Conservation (phyloP, 2,329 filamentous ascomycete species). For the Xylariaceae sp. region DNA sequence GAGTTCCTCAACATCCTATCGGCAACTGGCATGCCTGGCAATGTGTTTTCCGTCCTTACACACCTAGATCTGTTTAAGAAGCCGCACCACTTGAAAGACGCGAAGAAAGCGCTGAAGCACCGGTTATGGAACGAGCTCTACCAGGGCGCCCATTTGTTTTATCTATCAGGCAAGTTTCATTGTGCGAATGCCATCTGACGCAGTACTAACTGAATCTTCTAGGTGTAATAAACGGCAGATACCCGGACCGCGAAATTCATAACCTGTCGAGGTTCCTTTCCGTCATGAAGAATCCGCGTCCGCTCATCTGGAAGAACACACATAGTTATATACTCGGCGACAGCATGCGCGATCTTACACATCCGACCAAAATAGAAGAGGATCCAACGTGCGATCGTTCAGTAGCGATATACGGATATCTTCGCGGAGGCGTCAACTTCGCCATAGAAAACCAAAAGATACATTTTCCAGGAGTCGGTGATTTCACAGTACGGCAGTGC, state of each 20-base stretch:
- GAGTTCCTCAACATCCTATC: conserved; percentile 93
- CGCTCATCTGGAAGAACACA: conserved; percentile 92
- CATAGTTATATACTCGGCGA: conserved; percentile 93
- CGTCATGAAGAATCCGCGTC: conserved; percentile 98
- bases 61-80: conserved; percentile 95
- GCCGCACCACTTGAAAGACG: conserved; percentile 73
- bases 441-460: conserved; percentile 71
- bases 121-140: conserved; percentile 96
- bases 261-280: conserved; percentile 92
- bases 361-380: conserved; percentile 84
- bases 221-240: conserved; percentile 88
- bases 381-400: conserved; percentile 86
- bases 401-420: conserved; percentile 85
- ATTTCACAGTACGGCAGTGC: conserved; percentile 76
- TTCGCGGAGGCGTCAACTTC: conserved; percentile 93
- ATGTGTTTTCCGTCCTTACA: conserved; percentile 94
- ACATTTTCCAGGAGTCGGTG: conserved; percentile 87
- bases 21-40: conserved; percentile 96
- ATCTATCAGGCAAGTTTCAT: conserved; percentile 59
- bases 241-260: conserved; percentile 93
- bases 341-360: conserved; percentile 90
- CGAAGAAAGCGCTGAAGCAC: conserved; percentile 95
- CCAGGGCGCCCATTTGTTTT: conserved; percentile 94
- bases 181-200: neutral
- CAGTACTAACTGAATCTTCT: conserved; percentile 4